Conservation (phyloP, 2,329 filamentous ascomycete genomes). For the Ceratocystis harringtonii region DNA sequence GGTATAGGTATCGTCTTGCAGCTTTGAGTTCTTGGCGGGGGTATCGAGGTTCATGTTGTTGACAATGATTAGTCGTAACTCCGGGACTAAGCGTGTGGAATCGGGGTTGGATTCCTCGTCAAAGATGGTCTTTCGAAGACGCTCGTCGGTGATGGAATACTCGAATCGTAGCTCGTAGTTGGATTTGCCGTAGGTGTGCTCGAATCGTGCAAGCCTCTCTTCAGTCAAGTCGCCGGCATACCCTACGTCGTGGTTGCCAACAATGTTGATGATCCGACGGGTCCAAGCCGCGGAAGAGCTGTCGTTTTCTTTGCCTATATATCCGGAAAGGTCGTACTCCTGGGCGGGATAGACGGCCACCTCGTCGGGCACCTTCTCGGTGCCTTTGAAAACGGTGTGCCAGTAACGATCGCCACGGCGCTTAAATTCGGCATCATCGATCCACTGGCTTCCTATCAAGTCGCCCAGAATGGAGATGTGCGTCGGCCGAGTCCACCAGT, state of each 20-base stretch:
- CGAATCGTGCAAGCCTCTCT: slow-evolving; percentile 65
- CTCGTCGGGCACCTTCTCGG: slow-evolving; percentile 46
- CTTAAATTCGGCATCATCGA: slow-evolving; percentile 70
- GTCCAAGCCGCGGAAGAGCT: slow-evolving; percentile 41
- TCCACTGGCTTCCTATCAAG: slow-evolving; percentile 89
- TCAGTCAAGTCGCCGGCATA: slow-evolving; percentile 81
- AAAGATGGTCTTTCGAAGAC: slow-evolving; percentile 28
- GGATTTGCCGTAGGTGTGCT: slow-evolving; percentile 66
- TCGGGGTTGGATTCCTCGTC: slow-evolving; percentile 30
- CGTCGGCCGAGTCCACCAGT: slow-evolving; percentile 73
- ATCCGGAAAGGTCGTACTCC: slow-evolving; percentile 36
- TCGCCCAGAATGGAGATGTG: slow-evolving; percentile 85
- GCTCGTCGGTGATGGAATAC: slow-evolving; percentile 33
- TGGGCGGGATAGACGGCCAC: slow-evolving; percentile 33
- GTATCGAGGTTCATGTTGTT: slow-evolving; percentile 92
- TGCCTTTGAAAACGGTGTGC: slow-evolving; percentile 60
- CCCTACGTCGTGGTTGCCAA: slow-evolving; percentile 90
- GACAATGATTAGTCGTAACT: slow-evolving; percentile 68
- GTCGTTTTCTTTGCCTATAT: slow-evolving; percentile 28
- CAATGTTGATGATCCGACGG: slow-evolving; percentile 72
- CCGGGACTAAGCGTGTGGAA: slow-evolving; percentile 40
- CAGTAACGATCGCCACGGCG: slow-evolving; percentile 61
- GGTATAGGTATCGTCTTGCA: slow-evolving; percentile 62
- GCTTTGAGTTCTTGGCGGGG: slow-evolving; percentile 48
- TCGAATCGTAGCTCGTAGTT: slow-evolving; percentile 80